These are phyloP conservation scores for Penicillium sp. DNA, from an alignment of 2,329 filamentous ascomycete genomes.

Conservation along the genomic window DNA sequence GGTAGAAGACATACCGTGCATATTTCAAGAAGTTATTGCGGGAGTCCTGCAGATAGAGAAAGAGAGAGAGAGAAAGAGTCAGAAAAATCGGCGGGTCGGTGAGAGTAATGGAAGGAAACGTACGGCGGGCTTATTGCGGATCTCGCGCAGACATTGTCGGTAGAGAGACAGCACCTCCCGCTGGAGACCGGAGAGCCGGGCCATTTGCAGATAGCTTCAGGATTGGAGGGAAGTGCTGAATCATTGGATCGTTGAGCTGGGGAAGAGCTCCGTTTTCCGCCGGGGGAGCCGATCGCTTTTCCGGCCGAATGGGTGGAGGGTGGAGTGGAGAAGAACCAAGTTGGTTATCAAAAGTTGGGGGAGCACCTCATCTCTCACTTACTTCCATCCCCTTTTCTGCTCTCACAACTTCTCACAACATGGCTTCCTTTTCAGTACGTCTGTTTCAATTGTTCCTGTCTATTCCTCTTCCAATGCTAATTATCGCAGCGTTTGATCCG, in stretches of 20 bases:
- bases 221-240: slow-evolving; percentile 6
- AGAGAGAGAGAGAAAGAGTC: slow-evolving; percentile 2
- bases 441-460: not conserved
- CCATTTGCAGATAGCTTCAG: slow-evolving; percentile 24
- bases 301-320: slow-evolving; percentile 35
- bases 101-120: slow-evolving; percentile 25
- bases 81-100: not conserved
- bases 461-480: not conserved
- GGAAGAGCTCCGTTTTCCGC: slow-evolving; percentile 29
- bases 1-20: slow-evolving; percentile 41
- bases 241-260: too few species aligned
- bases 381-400: not conserved
- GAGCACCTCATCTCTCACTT: not conserved
- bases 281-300: slow-evolving; percentile 21
- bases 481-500: slow-evolving; percentile 67
- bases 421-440: not conserved
- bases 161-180: slow-evolving; percentile 86
- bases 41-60: slow-evolving; percentile 38
- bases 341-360: not conserved
- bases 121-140: slow-evolving; percentile 78
- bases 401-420: slow-evolving; percentile 2
- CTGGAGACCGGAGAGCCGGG: slow-evolving; percentile 80
- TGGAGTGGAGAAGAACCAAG: too few species aligned
- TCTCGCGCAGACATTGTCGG: slow-evolving; percentile 79
- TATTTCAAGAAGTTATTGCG: slow-evolving; percentile 47